Evolutionary conservation across 495 filamentous ascomycete genomes (phyloP), one percentile per base, ranked within the genome.

Genomic region (Penicillium macrosclerotiorum): DNA sequence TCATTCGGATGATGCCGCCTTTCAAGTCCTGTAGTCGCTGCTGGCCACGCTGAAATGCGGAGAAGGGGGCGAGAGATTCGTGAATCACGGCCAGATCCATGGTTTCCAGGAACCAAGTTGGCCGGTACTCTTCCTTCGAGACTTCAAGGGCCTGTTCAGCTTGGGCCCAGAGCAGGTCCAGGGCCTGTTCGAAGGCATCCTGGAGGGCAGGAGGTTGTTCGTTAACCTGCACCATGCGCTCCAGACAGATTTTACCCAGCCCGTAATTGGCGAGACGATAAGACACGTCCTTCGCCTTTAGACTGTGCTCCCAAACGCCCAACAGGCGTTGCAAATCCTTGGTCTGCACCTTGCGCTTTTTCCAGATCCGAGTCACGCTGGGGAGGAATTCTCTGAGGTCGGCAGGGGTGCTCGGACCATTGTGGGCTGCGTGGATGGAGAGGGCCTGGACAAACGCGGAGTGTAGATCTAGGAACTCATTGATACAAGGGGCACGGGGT

Each of bases 11-110:
- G 5, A 73, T 55, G 30, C 69, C 69, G 8, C 65, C 64, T 55
- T 59, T 68, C 53, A 75, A 27, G 44, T 75, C 72, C 42, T 75
- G 72, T 35, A 75, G 51, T 27, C 72, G 65, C 55, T 73, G 70
- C 52, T 73, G 70, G 4, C 72, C 72, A 45, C 71, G 72, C 12
- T 69, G 64, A 43, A 73, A 67, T 4, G 63, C 43, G 5, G 67
- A 62, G 29, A 73, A 67, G 0, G 72, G 72, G 6, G 67, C 62
- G 44, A 75, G 62, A 11, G 65, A 72, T 37, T 72, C 72, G 41
- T 73, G 63, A 31, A 75, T 62, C 0, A 54, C 27, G 18, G 63
- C 54, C 18, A 71, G 45, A 31, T 63, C 67, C 13, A 75, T 55
- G 13, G 60, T 65, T 25, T 59, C 63, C 1, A 67, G 27, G 37